Evolutionary conservation across 1,139 yeast species (phyloP).

Genomic region (Kodamaea sp.): DNA sequence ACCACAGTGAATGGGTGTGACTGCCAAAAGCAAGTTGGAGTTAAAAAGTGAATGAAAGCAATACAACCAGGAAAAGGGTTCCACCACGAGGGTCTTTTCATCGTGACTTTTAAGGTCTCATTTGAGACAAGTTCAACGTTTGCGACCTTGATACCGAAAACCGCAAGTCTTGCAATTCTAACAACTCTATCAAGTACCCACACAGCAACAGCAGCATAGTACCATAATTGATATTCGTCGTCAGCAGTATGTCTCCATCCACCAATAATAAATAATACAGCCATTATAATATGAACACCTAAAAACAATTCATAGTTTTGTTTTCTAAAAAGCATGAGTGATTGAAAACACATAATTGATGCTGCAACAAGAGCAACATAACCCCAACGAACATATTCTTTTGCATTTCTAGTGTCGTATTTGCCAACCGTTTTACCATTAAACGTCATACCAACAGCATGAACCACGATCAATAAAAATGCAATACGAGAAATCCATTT

Average conservation of each 20-base stretch:
- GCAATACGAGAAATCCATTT: conserved; percentile 59
- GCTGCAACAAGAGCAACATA: conserved; percentile 41
- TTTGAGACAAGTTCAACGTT: conserved; percentile 45
- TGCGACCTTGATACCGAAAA: conserved; percentile 51
- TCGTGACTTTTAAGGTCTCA: conserved; percentile 41
- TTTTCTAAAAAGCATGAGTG: conserved; percentile 52
- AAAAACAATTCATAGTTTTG: conserved; percentile 63
- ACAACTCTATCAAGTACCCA: conserved; percentile 61
- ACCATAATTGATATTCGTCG: conserved; percentile 44
- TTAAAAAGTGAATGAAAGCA: conserved; percentile 38
- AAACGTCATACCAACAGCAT: conserved; percentile 47
- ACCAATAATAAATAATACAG: conserved; percentile 51
- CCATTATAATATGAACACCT: conserved; percentile 54
- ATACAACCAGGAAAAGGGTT: conserved; percentile 38
- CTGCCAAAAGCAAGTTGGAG: conserved; percentile 50
- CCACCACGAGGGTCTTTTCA: conserved; percentile 36
- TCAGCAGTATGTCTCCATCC: conserved; percentile 55
- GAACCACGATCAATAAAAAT: conserved; percentile 36
- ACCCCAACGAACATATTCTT: conserved; percentile 53
- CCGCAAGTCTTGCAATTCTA: conserved; percentile 46
- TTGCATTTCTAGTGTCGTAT: conserved; percentile 32
- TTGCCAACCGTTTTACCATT: conserved; percentile 35
- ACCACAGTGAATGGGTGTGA: conserved; percentile 56
- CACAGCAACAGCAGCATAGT: conserved; percentile 52
- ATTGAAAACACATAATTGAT: conserved; percentile 42